A percentile compares a stretch with the other conserved stretches of the same genome.
Conservation (phyloP, 352 stramenopile species). For the Aphanomyces euteiches region DNA sequence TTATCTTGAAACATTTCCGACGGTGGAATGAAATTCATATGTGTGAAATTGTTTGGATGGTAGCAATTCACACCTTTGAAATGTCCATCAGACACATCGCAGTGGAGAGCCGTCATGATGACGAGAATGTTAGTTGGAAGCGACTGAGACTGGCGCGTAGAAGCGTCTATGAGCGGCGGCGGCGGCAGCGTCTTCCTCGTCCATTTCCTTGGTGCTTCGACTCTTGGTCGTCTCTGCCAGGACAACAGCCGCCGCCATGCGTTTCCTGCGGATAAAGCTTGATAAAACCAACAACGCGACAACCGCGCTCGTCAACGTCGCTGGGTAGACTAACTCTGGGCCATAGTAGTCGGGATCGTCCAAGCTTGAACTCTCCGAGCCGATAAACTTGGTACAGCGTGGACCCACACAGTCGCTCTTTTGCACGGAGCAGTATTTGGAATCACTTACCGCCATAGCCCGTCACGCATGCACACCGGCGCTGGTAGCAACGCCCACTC, state of each 20-base stretch:
- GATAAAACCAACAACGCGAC: neutral
- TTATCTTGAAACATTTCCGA: too few relatives aligned
- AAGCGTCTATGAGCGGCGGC: too few relatives aligned
- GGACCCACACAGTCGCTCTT: neutral
- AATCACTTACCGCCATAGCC: neutral
- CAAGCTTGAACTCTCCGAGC: neutral
- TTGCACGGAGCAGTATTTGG: neutral
- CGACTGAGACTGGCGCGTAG: neutral
- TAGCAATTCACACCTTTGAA: neutral
- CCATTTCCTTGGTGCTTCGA: neutral
- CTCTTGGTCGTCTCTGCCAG: neutral
- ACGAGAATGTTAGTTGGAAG: neutral
- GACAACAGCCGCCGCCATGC: neutral
- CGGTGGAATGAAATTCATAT: too few relatives aligned
- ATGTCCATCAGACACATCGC: neutral
- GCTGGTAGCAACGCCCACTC: neutral
- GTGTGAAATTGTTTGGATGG: too few relatives aligned
- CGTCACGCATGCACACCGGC: neutral
- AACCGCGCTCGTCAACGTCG: neutral
- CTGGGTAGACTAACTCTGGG: constrained; percentile 16
- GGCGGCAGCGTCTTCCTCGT: neutral
- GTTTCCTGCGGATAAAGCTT: neutral
- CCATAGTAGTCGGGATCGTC: constrained; percentile 18
- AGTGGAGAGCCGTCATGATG: neutral
- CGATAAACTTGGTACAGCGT: constrained; percentile 15